Percentiles rank a stretch among this genome's conserved stretches.
Evolutionary conservation across 345 rosid species (phyloP).

Genomic region (Mangifera indica): DNA sequence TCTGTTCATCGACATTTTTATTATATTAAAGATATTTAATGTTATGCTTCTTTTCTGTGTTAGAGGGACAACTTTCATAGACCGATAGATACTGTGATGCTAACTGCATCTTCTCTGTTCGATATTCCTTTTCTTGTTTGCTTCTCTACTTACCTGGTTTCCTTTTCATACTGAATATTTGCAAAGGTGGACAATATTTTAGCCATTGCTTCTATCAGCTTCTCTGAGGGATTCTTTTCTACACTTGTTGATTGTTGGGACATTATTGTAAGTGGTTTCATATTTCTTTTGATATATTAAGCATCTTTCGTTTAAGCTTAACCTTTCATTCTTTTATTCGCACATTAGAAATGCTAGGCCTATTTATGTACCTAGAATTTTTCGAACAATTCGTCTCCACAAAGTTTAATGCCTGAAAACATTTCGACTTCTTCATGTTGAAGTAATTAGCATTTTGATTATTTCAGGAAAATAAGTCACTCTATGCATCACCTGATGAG

Average conservation of each 20-base stretch:
- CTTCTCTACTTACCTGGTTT: neutral
- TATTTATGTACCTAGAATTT: neutral
- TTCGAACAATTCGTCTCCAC: neutral
- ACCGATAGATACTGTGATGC: neutral
- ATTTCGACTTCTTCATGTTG: neutral
- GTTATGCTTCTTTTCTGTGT: neutral
- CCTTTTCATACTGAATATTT: constrained; percentile 6
- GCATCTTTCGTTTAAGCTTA: neutral
- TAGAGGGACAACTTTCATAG: neutral
- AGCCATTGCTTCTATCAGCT: constrained; percentile 67
- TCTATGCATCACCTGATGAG: constrained; percentile 69
- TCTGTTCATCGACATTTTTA: no score
- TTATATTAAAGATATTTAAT: neutral
- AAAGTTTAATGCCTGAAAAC: neutral
- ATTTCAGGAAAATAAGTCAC: constrained; percentile 60
- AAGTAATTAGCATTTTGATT: constrained; percentile 12
- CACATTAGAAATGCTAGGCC: neutral
- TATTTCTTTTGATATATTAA: neutral
- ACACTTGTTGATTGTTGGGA: constrained; percentile 68
- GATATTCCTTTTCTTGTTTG: neutral
- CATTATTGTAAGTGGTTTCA: constrained; percentile 45
- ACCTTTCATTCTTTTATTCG: neutral
- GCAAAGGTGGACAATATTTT: constrained; percentile 60
- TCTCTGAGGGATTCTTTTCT: constrained; percentile 59
- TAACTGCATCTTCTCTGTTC: no score